Percentiles rank a stretch among this genome's conserved stretches.
Evolutionary conservation across 2,329 filamentous ascomycete genomes (phyloP).

Genomic region (Colletotrichum nymphaeae): DNA sequence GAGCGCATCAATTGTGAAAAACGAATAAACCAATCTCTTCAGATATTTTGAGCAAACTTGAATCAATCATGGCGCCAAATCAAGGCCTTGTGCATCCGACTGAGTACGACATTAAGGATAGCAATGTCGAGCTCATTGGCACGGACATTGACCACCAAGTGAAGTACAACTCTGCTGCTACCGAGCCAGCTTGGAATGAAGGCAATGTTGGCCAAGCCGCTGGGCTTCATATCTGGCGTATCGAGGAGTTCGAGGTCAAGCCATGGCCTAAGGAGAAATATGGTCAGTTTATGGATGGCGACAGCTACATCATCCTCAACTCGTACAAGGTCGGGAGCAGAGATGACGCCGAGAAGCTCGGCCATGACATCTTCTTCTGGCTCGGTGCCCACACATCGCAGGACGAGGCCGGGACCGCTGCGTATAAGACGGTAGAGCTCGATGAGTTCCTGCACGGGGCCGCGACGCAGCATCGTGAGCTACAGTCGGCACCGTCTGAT

Average conservation of each 20-base stretch:
- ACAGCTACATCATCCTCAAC: slow-evolving; percentile 75
- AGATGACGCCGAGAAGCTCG: slow-evolving; percentile 56
- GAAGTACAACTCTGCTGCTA: slow-evolving; percentile 73
- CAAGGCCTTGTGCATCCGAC: slow-evolving; percentile 71
- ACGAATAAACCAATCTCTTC: background rate
- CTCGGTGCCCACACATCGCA: slow-evolving; percentile 73
- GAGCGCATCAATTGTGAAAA: background rate
- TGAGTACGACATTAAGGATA: slow-evolving; percentile 75
- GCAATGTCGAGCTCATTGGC: slow-evolving; percentile 75
- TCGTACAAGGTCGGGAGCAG: slow-evolving; percentile 64
- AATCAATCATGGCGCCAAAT: slow-evolving; percentile 66
- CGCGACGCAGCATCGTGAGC: slow-evolving; percentile 74
- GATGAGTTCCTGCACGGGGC: slow-evolving; percentile 73
- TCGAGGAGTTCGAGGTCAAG: slow-evolving; percentile 74
- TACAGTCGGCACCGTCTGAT: slow-evolving; percentile 68
- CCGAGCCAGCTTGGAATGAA: slow-evolving; percentile 76
- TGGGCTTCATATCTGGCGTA: slow-evolving; percentile 73
- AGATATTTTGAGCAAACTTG: background rate
- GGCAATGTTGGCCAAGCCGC: slow-evolving; percentile 62
- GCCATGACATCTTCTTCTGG: slow-evolving; percentile 78
- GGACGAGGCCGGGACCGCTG: slow-evolving; percentile 76
- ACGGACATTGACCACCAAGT: slow-evolving; percentile 74
- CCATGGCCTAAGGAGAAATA: slow-evolving; percentile 67
- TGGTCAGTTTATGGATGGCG: slow-evolving; percentile 74
- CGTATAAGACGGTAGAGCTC: slow-evolving; percentile 78